Conservation (phyloP, 495 filamentous ascomycete species). For the Aspergillus conjunctus region DNA sequence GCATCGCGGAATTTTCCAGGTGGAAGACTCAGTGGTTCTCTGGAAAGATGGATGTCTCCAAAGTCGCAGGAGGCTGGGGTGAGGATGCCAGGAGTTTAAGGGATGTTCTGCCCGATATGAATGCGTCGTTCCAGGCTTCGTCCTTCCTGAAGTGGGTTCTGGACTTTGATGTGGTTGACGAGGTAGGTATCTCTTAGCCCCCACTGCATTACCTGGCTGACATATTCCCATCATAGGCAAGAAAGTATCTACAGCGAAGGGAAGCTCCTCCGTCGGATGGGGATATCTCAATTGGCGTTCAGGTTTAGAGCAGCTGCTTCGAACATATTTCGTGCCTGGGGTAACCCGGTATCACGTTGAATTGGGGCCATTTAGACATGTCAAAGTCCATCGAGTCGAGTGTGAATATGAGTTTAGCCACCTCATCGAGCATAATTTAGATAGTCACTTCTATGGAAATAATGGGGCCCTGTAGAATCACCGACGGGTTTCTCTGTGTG, state of each 20-base stretch:
- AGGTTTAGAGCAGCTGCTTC: not conserved
- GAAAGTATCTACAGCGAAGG: not conserved
- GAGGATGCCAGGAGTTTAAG: constrained; percentile 1
- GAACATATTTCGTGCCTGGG: too few relatives aligned
- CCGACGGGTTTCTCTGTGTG: too few relatives aligned
- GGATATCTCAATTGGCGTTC: not conserved
- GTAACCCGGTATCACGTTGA: too few relatives aligned
- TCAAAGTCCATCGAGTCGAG: too few relatives aligned
- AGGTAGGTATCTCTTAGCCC: not conserved
- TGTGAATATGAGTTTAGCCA: too few relatives aligned
- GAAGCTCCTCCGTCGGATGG: not conserved
- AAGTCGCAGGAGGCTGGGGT: not conserved
- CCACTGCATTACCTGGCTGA: not conserved
- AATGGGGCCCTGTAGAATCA: too few relatives aligned
- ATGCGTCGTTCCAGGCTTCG: not conserved
- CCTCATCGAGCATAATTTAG: too few relatives aligned
- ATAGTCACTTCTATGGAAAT: too few relatives aligned
- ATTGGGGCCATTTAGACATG: too few relatives aligned
- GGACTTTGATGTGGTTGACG: not conserved
- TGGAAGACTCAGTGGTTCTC: constrained; percentile 7
- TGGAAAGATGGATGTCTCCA: not conserved
- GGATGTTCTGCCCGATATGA: not conserved
- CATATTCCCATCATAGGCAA: not conserved
- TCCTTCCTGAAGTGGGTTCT: constrained; percentile 3
- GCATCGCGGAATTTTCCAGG: not conserved